Conservation (phyloP, 2,329 filamentous ascomycete genomes). For the Ilyonectria destructans region DNA sequence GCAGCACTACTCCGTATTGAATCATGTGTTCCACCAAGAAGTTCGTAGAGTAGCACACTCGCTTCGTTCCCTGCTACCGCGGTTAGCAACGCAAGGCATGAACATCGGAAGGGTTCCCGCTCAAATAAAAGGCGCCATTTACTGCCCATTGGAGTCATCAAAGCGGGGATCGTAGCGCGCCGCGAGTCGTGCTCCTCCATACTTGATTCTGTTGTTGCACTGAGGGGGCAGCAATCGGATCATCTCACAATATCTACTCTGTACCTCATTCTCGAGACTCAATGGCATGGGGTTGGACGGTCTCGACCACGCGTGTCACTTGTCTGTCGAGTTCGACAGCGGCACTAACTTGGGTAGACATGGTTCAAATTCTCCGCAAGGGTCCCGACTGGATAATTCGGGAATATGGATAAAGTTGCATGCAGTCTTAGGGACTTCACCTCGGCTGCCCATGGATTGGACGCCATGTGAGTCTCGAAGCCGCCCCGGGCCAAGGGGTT, state of each 20-base stretch:
- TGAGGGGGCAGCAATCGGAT: constrained; percentile 2
- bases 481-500: not conserved
- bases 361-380: constrained; percentile 19
- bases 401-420: constrained; percentile 21
- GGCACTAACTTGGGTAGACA: constrained; percentile 16
- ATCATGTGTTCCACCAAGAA: constrained; percentile 8
- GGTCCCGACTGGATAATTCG: constrained; percentile 25
- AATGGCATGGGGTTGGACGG: constrained; percentile 12
- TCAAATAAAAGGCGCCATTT: not conserved
- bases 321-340: not conserved
- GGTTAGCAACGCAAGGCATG: not conserved
- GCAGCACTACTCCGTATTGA: constrained; percentile 11
- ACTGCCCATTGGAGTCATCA: not conserved
- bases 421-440: not conserved
- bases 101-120: not conserved
- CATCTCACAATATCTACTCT: constrained; percentile 8
- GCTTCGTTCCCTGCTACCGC: not conserved
- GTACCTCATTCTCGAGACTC: not conserved
- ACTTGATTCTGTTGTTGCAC: not conserved
- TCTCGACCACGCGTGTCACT: constrained; percentile 16
- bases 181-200: not conserved
- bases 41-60: not conserved
- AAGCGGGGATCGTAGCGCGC: not conserved
- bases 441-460: constrained; percentile 1
- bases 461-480: constrained; percentile 1